phyloP scores from a whole-genome alignment of 257 asterid genomes.

The Solanum microdontum region DNA sequence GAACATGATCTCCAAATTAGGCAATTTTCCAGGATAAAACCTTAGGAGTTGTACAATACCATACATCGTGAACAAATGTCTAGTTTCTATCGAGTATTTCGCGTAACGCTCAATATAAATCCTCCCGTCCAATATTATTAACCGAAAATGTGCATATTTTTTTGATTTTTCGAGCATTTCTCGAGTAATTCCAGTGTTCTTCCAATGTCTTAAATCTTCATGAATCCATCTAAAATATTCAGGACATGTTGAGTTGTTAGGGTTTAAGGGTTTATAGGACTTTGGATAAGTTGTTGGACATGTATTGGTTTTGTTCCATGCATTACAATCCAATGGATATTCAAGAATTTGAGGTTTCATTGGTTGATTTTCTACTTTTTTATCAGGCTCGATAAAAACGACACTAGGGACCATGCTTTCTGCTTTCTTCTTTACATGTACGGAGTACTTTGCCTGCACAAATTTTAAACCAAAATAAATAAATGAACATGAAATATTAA shows the following conservation, averaged over 20 bases:
- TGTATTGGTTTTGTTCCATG: constrained; percentile 15
- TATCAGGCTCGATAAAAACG: neutral
- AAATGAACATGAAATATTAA: neutral
- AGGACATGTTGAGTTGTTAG: neutral
- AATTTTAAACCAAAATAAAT: neutral
- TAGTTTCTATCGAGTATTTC: neutral
- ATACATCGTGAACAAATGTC: neutral
- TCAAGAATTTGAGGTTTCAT: neutral
- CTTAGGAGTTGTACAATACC: constrained; percentile 1
- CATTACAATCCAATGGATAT: constrained; percentile 18
- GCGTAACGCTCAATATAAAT: neutral
- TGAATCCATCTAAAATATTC: constrained; percentile 6
- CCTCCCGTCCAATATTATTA: neutral
- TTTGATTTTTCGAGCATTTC: neutral
- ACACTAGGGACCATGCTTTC: neutral
- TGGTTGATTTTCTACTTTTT: neutral
- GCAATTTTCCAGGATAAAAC: neutral
- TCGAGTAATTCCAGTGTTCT: neutral
- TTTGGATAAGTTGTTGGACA: constrained; percentile 21
- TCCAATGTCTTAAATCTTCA: constrained; percentile 1
- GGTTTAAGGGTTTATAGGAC: neutral
- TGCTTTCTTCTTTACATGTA: neutral
- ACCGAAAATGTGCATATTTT: neutral
- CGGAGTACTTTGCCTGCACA: constrained; percentile 9
- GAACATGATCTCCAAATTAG: constrained; percentile 4